A percentile compares a stretch with the other conserved stretches of the same genome.
Conservation (phyloP, 2,329 filamentous ascomycete species). For the Fusarium mexicanum region DNA sequence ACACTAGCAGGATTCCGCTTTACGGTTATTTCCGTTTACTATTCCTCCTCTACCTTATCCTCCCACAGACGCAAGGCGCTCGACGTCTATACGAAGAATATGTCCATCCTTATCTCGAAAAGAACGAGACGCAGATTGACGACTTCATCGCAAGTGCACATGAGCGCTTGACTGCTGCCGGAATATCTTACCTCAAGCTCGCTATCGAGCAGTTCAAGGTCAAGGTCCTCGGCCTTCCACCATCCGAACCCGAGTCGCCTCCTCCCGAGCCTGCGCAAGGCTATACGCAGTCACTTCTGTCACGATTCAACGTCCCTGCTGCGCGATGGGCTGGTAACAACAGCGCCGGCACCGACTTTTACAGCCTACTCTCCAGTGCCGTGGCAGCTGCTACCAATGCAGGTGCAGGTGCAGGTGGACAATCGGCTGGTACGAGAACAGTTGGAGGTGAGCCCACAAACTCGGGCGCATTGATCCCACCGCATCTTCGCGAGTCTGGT, state of each 20-base stretch:
- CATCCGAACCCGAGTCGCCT: slow-evolving; percentile 54
- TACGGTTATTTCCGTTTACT: slow-evolving; percentile 90
- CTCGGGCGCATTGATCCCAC: slow-evolving; percentile 75
- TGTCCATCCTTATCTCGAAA: slow-evolving; percentile 85
- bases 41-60: slow-evolving; percentile 91
- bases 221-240: slow-evolving; percentile 80
- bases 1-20: slow-evolving; percentile 77
- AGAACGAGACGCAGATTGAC: slow-evolving; percentile 91
- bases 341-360: slow-evolving; percentile 71
- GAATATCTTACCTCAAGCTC: slow-evolving; percentile 78
- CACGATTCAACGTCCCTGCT: slow-evolving; percentile 84
- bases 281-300: slow-evolving; percentile 85
- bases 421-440: slow-evolving; percentile 47
- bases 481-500: slow-evolving; percentile 68
- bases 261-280: slow-evolving; percentile 56
- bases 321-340: slow-evolving; percentile 66
- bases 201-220: slow-evolving; percentile 77
- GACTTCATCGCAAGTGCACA: slow-evolving; percentile 86
- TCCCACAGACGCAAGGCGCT: slow-evolving; percentile 97
- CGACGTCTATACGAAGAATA: slow-evolving; percentile 85
- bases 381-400: slow-evolving; percentile 70
- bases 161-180: slow-evolving; percentile 78
- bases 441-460: slow-evolving; percentile 37
- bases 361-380: slow-evolving; percentile 78
- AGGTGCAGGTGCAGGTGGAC: slow-evolving; percentile 50